Base-by-base conservation (phyloP, 768 basidiomycete species). In the Trichaptum fuscoviolaceum region DNA sequence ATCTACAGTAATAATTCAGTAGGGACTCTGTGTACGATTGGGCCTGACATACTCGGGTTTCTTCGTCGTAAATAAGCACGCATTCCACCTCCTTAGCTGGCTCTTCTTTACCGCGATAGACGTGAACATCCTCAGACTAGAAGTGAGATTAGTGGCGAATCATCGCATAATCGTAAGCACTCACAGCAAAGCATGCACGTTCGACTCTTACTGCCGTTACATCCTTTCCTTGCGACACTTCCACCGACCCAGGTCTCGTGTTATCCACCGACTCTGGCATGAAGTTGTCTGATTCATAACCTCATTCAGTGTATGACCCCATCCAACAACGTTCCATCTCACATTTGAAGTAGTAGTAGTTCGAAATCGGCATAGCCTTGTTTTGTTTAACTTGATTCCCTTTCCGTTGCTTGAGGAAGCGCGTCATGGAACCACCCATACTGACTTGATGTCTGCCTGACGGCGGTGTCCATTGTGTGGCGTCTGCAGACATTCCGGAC, bases 261-360 rank as follows among this genome's bases (percentile, higher is more conserved):
- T 81, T 69, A 72, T 93, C 90, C 58, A 93, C 81, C 6, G 89
- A 87, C 64, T 84, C 81, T 2, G 93, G 90, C 73, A 86, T 90
- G 77, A 92, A 91, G 70, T 88, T 87, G 71, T 92, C 92, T 94
- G 71, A 17, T 15, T 5, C 7, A 18, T 52, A 20, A 64, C 23
- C 27, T 35, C 35, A 30, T 52, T 8, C 23, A 60, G 35, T 35
- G 57, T 62, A 63, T 17, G 35, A 26, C n/a, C 5, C 62, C 20
- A 66, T 12, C 66, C 27, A 60, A 42, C 52, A 58, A n/a, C 34
- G 63, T 10, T 18, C 23, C 57, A 17, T 65, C 88, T 69, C 69
- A 92, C 91, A 93, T 70, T 89, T 82, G 71, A 93, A 85, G n/a
- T 89, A 86, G 73, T 52, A 88, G 90, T 75, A 91, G 90, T 69